Percentiles rank a stretch among this genome's conserved stretches.
Evolutionary conservation across 169 alveolate genomes (phyloP).

Genomic region (Plasmodium blacklocki): DNA sequence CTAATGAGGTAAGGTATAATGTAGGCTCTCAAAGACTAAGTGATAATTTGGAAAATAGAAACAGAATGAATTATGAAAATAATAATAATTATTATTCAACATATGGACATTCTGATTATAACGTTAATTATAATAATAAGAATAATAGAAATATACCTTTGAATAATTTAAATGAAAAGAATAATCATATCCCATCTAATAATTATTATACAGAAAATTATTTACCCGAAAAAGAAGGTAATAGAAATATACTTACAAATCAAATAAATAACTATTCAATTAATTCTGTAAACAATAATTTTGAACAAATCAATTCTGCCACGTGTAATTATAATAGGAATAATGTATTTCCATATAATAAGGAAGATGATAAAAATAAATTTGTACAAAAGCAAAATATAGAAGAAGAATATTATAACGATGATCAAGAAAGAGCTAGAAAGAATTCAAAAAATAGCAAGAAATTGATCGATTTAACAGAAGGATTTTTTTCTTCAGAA

Average conservation of each 20-base stretch:
- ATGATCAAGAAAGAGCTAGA: conserved; percentile 11
- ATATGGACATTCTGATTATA: not conserved
- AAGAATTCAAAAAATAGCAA: conserved; percentile 7
- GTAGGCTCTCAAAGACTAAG: not conserved
- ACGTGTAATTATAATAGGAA: not conserved
- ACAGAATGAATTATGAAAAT: not conserved
- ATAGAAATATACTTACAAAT: not conserved
- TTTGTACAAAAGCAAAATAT: not conserved
- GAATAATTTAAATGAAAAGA: conserved; percentile 3
- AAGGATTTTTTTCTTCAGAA: conserved; percentile 62
- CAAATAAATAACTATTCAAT: not conserved
- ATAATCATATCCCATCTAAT: not conserved
- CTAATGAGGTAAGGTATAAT: too few relatives aligned
- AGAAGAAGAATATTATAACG: not conserved
- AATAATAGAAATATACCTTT: not conserved
- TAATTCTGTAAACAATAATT: not conserved
- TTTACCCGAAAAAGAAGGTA: not conserved
- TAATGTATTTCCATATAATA: not conserved
- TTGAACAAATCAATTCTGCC: not conserved
- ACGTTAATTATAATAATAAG: not conserved
- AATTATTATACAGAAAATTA: not conserved
- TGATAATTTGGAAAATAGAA: not conserved
- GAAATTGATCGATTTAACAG: conserved; percentile 69
- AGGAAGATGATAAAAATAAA: not conserved
- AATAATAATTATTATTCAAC: not conserved